A percentile compares a stretch with the other conserved stretches of the same genome.
Conservation (phyloP, 2,329 filamentous ascomycete species). For the Ophiostoma tasmaniense region DNA sequence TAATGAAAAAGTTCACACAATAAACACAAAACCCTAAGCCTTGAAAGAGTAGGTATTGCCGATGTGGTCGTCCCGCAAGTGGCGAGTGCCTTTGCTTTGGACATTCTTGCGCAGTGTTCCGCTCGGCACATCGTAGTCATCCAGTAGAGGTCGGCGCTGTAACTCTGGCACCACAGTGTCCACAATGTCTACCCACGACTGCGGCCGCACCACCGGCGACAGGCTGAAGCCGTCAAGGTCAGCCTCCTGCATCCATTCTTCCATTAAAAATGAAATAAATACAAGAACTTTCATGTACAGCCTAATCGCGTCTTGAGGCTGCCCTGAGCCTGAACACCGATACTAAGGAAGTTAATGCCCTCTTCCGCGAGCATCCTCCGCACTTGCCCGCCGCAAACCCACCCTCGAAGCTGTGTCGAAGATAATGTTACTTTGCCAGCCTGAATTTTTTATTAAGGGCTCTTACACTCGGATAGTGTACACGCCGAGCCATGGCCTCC, state of each 20-base stretch:
- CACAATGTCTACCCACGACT: constrained; percentile 57
- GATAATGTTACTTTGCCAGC: too few species aligned
- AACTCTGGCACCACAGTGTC: constrained; percentile 57
- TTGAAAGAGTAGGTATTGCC: not conserved
- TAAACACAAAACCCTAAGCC: not conserved
- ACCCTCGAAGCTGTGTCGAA: too few species aligned
- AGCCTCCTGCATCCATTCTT: constrained; percentile 58
- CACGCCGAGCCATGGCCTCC: too few species aligned
- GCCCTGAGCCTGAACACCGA: too few species aligned
- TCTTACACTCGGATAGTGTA: too few species aligned
- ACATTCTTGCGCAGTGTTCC: constrained; percentile 37
- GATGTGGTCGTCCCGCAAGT: not conserved
- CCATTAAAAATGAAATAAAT: too few species aligned
- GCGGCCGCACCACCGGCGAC: constrained; percentile 33
- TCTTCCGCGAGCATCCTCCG: too few species aligned
- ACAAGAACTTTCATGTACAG: too few species aligned
- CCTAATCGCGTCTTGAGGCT: too few species aligned
- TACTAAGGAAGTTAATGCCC: too few species aligned
- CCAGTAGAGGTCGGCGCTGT: constrained; percentile 46
- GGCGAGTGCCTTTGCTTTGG: not conserved
- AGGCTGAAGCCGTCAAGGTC: constrained; percentile 68
- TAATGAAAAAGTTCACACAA: not conserved
- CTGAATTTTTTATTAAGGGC: too few species aligned
- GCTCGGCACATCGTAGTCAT: constrained; percentile 35
- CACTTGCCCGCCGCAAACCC: too few species aligned